Base-by-base conservation (phyloP, 805 yeast species). In the Pichia cabralensis region DNA sequence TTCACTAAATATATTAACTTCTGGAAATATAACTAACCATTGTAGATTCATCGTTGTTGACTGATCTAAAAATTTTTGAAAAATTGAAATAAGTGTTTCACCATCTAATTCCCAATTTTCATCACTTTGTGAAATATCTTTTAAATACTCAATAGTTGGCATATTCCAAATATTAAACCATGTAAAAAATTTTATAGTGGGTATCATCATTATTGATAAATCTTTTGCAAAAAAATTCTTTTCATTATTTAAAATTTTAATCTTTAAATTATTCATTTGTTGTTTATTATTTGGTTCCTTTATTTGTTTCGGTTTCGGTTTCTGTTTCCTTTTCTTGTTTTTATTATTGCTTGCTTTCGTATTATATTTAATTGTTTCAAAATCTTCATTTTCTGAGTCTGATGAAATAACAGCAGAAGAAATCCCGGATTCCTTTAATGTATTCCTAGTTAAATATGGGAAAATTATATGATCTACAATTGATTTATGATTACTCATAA, bases 1-100 rank as follows among this genome's bases (percentile, higher is more conserved):
- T 9, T 67, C 61, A 0, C 76, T 70, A 53, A 72, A 69, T 7
- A 80, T 71, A 47, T 80, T 81, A 5, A 82, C 95, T 55, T 88
- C 96, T 0, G 96, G 96, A 44, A 86, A 86, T 8, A 82, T 43
- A 1, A 77, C 74, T 0, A 85, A 46, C 83, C 94, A 76, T 44
- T 53, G 47, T 6, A 36, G 62, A n/a, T 45, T 50, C 23, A 53
- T 64, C 3, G 64, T 62, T 2, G 26, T 62, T 7, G 31, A 17
- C n/a, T 31, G 26, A 22, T 42, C 46, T 5, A 62, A 21, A 15
- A 66, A 46, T 15, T 52, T 47, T 8, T 53, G 52, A 39, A 71
- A 69, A 17, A 63, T 49, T 3, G 46, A 38, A 4, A 33, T 51
- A 35, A 38, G 49, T 43, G 48, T 53, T 34, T 50, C 53, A 22